Evolutionary conservation across 331 rosid species (phyloP).

Genomic region (Stylosanthes scabra): DNA sequence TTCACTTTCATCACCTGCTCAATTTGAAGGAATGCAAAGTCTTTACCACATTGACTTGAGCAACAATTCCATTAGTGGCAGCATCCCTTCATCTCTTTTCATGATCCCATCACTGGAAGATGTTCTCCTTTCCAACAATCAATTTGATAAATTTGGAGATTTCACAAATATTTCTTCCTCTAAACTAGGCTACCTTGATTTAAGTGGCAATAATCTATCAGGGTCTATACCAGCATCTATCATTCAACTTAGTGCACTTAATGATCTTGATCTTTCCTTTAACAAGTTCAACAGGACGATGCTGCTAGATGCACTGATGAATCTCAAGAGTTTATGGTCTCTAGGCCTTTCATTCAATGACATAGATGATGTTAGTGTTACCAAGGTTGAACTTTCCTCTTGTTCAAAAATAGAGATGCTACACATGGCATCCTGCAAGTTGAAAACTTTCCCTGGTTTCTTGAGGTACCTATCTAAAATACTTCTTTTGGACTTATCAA

Average conservation of each 20-base stretch:
- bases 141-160: conserved; percentile 16
- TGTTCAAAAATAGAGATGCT: not conserved
- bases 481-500: conserved; percentile 20
- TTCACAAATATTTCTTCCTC: not conserved
- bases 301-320: too few relatives aligned
- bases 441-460: conserved; percentile 33
- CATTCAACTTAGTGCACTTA: not conserved
- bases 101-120: conserved; percentile 6
- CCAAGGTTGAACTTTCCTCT: not conserved
- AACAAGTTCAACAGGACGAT: not conserved
- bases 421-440: conserved; percentile 35
- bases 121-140: not conserved
- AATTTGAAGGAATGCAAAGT: too few relatives aligned
- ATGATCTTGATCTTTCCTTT: not conserved
- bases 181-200: not conserved
- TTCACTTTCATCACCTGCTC: conserved; percentile 6
- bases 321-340: too few relatives aligned
- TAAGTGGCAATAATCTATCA: conserved; percentile 24
- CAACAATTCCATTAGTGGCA: conserved; percentile 3
- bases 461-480: conserved; percentile 8
- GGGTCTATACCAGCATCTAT: not conserved
- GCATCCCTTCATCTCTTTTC: not conserved
- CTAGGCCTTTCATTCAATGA: too few relatives aligned
- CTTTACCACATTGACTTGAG: too few relatives aligned
- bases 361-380: too few relatives aligned